A percentile compares a stretch with the other conserved stretches of the same genome.
phyloP scores from a whole-genome alignment of 2,329 filamentous ascomycete species.

The Chaetomium sp. region DNA sequence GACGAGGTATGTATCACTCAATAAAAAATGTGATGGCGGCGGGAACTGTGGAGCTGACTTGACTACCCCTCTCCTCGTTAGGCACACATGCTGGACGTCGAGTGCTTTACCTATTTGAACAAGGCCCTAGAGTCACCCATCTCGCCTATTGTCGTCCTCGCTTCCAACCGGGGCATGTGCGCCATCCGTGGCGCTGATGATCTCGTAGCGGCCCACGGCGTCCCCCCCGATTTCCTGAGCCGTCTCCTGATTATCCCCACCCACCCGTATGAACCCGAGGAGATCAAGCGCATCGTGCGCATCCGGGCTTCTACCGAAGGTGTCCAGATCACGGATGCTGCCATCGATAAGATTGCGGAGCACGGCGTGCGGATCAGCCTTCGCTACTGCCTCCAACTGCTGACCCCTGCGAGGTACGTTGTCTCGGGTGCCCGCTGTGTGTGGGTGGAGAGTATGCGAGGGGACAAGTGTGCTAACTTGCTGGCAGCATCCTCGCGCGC shows the following conservation, averaged over 20 bases:
- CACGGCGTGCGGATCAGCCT: constrained; percentile 88
- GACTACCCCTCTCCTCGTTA: constrained; percentile 43
- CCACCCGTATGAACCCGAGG: constrained; percentile 80
- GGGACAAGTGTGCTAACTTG: constrained; percentile 16
- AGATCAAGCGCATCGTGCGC: constrained; percentile 90
- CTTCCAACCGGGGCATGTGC: constrained; percentile 93
- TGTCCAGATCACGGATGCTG: constrained; percentile 76
- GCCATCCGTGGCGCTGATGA: constrained; percentile 86
- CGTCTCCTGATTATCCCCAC: constrained; percentile 96
- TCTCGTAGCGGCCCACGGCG: constrained; percentile 84
- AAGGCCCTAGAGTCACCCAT: constrained; percentile 94
- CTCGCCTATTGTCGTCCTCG: constrained; percentile 94
- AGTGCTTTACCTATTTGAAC: constrained; percentile 99
- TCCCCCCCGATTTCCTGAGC: constrained; percentile 89
- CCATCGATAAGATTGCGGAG: constrained; percentile 82
- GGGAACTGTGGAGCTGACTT: constrained; percentile 31
- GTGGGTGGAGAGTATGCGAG: constrained; percentile 35
- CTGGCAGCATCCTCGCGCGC: constrained; percentile 75
- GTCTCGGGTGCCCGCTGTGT: constrained; percentile 29
- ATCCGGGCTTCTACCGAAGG: constrained; percentile 82
- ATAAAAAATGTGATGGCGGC: constrained; percentile 10
- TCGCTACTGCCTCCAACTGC: constrained; percentile 87
- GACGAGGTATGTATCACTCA: constrained; percentile 71
- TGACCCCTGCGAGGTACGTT: constrained; percentile 76
- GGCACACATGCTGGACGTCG: constrained; percentile 99